Conservation (phyloP, 2,329 filamentous ascomycete genomes). For the Samsoniella hepiali region DNA sequence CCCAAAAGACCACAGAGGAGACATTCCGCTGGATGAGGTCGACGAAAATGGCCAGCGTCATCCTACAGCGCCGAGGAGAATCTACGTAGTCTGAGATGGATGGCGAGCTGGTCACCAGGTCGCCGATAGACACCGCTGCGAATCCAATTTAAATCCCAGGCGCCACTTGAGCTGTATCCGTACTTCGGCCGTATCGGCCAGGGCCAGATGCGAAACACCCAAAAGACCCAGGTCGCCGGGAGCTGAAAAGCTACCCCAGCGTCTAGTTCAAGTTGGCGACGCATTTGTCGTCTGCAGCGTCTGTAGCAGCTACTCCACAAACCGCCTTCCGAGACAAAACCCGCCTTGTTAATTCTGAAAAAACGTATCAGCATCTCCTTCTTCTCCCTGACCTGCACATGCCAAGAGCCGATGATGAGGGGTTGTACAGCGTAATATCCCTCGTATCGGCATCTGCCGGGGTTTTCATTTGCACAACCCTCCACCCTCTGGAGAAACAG, state of each 20-base stretch:
- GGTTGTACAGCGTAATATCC: background rate
- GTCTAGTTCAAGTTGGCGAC: background rate
- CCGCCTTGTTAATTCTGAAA: background rate
- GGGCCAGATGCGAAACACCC: too few species aligned
- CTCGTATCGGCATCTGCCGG: background rate
- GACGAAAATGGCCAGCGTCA: background rate
- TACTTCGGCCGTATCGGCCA: too few species aligned
- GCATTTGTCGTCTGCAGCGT: background rate
- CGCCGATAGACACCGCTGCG: background rate
- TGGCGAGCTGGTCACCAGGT: background rate
- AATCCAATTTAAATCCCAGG: too few species aligned
- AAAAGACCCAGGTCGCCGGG: background rate
- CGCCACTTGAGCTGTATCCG: too few species aligned
- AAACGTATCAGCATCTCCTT: background rate
- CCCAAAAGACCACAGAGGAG: too few species aligned
- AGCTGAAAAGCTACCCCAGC: slow-evolving; percentile 11
- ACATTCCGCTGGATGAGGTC: background rate
- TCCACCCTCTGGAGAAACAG: background rate
- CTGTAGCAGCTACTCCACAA: slow-evolving; percentile 8
- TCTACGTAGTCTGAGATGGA: background rate
- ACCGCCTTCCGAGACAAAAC: background rate
- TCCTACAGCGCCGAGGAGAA: background rate
- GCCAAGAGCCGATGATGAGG: slow-evolving; percentile 1
- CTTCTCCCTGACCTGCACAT: background rate
- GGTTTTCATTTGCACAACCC: background rate